Evolutionary conservation across 169 alveolate genomes (phyloP).

Genomic region (Fabrea salina): DNA sequence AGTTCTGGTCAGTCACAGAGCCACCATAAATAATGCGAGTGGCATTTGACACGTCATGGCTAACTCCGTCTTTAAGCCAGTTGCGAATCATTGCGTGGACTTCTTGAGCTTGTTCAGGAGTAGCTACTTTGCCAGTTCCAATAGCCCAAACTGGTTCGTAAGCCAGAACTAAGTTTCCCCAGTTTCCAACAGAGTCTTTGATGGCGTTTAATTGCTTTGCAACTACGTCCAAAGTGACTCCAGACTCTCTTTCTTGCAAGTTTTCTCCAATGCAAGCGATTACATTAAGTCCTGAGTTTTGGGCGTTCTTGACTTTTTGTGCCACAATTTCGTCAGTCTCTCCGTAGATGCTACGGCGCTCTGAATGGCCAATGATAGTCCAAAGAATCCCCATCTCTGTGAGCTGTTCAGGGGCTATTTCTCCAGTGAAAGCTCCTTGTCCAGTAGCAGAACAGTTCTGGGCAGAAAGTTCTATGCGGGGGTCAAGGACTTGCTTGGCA

Average conservation of each 20-base stretch:
- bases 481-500: conserved; percentile 64
- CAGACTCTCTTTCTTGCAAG: conserved; percentile 92
- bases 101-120: conserved; percentile 96
- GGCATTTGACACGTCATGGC: conserved; percentile 81
- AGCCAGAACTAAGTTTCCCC: conserved; percentile 94
- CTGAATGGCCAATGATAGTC: conserved; percentile 97
- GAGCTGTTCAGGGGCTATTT: conserved; percentile 90
- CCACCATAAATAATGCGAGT: conserved; percentile 99
- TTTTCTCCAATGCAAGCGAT: conserved; percentile 97
- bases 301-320: conserved; percentile 87
- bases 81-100: conserved; percentile 91
- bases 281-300: conserved; percentile 78
- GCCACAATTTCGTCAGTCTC: conserved; percentile 95
- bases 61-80: conserved; percentile 73
- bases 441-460: conserved; percentile 92
- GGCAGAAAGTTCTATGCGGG: conserved; percentile 85
- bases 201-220: conserved; percentile 80
- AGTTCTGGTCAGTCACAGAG: conserved; percentile 94
- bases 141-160: conserved; percentile 99
- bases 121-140: conserved; percentile 98
- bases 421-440: conserved; percentile 99
- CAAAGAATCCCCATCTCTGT: conserved; percentile 91
- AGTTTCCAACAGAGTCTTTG: conserved; percentile 54
- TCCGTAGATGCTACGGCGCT: conserved; percentile 92
- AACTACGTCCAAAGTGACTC: conserved; percentile 90